phyloP scores from a whole-genome alignment of 768 basidiomycete genomes.

The Lactarius hatsudake region DNA sequence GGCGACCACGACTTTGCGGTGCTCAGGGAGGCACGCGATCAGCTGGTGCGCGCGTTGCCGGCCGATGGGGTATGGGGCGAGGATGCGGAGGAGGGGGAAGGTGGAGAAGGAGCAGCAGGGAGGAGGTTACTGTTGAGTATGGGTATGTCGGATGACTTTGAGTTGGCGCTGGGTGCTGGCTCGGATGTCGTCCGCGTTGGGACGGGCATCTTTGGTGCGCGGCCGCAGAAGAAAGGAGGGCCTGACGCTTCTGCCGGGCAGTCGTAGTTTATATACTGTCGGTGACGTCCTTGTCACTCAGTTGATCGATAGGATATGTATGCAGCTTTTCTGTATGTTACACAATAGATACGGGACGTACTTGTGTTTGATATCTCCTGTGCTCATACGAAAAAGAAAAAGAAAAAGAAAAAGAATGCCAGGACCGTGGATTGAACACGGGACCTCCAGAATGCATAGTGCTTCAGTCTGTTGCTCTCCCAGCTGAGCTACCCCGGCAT shows the following conservation, averaged over 20 bases:
- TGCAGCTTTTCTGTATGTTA: not conserved
- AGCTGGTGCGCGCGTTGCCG: slow-evolving; percentile 48
- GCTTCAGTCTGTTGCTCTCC: slow-evolving; percentile 36
- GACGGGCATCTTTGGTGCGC: slow-evolving; percentile 49
- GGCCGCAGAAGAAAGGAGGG: slow-evolving; percentile 19
- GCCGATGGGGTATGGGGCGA: slow-evolving; percentile 27
- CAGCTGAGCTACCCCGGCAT: slow-evolving; percentile 34
- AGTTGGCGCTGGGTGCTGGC: slow-evolving; percentile 77
- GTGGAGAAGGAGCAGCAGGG: slow-evolving; percentile 39
- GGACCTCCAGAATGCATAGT: slow-evolving; percentile 58
- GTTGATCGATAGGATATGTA: not conserved
- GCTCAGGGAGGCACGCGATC: slow-evolving; percentile 61
- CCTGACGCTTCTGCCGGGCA: not conserved
- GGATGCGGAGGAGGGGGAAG: slow-evolving; percentile 19
- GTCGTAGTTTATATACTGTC: not conserved
- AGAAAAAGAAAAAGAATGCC: slow-evolving; percentile 43
- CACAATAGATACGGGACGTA: not conserved
- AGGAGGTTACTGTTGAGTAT: slow-evolving; percentile 71
- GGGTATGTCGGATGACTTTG: slow-evolving; percentile 98
- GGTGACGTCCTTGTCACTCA: not conserved
- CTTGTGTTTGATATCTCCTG: no score
- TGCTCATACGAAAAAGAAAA: slow-evolving; percentile 27
- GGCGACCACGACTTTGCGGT: slow-evolving; percentile 73
- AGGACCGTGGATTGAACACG: slow-evolving; percentile 78
- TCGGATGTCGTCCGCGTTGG: slow-evolving; percentile 90